Base-by-base conservation (phyloP, 352 stramenopile genomes). In the Blastocystis sp. region DNA sequence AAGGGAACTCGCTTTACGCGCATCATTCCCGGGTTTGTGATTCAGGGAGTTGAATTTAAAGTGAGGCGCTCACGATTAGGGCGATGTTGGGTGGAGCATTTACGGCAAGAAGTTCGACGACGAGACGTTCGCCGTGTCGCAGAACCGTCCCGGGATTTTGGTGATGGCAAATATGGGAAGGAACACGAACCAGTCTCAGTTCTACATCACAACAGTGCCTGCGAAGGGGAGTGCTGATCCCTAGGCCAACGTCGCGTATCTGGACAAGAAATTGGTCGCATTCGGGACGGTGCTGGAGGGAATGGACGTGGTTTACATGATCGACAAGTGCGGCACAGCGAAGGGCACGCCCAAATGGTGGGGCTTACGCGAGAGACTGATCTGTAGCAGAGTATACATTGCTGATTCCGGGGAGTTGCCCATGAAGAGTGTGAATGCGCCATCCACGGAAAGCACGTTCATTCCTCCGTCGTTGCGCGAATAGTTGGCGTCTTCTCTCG, bases 301-400 rank as follows among this genome's bases (percentile, higher is more conserved):
- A 67, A 85, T 85, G 74, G 74, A 85, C 55, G 51, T 85, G 24
- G 74, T 85, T 35, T 85, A 85, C 66, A 67, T 70, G 74, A 85
- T 85, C 19, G 74, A 85, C 19, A 29, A 62, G 12, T 85, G 74
- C 50, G 74, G 74, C 1, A 50, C 55, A 6, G 37, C 26, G 19
- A 51, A 66, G 21, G 74, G 74, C 37, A 31, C 29, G 9, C 45
- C 74, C 13, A 85, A 85, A 69, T 85, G 74, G 74, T 85, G 3
- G 21, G 16, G 3, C 0, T 13, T 37, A 21, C n/a, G n/a, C 4
- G 6, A 60, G 31, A 1, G 65, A 16, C 3, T 85, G 12, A 85
- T 63, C 21, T 85, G 13, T 85, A 85, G 74, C 39, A 62, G 35
- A 16, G 51, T 85, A 16, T 24, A 33, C 3, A 85, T 85, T 24